phyloP scores from a whole-genome alignment of 2,329 filamentous ascomycete species.

The Monosporascus sp. region DNA sequence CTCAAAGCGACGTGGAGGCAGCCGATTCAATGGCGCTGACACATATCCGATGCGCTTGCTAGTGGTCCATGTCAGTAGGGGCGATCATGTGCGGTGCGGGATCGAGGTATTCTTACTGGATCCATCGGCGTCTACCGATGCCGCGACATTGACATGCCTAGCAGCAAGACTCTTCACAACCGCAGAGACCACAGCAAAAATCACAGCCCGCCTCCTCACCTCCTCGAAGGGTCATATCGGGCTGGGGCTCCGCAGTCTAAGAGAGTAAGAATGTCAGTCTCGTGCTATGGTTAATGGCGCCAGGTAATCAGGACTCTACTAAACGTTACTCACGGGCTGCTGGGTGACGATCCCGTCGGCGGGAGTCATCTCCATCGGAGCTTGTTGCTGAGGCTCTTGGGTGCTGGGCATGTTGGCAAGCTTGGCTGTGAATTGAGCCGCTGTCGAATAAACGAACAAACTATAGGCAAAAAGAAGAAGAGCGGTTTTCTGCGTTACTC shows the following conservation, averaged over 20 bases:
- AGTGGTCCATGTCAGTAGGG: no score
- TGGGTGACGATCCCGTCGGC: conserved; percentile 33
- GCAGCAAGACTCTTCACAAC: conserved; percentile 39
- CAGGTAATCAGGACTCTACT: no score
- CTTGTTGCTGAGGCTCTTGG: conserved; percentile 38
- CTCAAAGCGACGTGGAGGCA: no score
- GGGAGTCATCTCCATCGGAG: conserved; percentile 35
- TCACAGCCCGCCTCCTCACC: conserved; percentile 42
- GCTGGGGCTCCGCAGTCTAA: conserved; percentile 35
- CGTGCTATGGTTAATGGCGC: conserved; percentile 1
- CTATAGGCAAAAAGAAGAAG: neutral
- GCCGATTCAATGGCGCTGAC: no score
- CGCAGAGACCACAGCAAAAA: conserved; percentile 41
- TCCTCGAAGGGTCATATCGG: conserved; percentile 38
- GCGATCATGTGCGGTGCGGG: no score
- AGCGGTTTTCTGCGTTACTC: neutral
- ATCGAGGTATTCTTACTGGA: no score
- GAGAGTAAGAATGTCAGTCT: conserved; percentile 1
- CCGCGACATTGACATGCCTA: conserved; percentile 15
- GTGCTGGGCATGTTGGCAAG: conserved; percentile 30
- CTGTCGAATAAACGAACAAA: no score
- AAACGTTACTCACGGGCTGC: conserved; percentile 33
- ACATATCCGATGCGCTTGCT: no score
- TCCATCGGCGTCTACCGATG: neutral
- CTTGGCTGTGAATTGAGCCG: neutral